Evolutionary conservation across 2,329 filamentous ascomycete species (phyloP).

Genomic region (Helotiales sp.): DNA sequence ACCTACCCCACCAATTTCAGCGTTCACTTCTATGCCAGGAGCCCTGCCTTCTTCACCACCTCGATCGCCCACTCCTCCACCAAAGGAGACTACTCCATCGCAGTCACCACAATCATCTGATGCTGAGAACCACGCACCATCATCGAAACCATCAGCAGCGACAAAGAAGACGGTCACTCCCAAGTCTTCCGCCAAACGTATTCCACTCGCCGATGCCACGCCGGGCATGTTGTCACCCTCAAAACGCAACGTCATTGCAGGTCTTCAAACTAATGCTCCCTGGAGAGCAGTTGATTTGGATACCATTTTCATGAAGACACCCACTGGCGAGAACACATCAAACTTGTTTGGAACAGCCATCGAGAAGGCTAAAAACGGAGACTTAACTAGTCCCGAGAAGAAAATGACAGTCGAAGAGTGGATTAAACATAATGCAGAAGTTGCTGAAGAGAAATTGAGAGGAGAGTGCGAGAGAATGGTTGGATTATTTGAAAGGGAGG

Average conservation of each 20-base stretch:
- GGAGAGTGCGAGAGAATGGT: slow-evolving; percentile 83
- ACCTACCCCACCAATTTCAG: background rate
- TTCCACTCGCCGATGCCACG: slow-evolving; percentile 47
- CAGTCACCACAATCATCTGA: slow-evolving; percentile 75
- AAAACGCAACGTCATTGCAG: slow-evolving; percentile 56
- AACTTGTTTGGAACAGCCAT: slow-evolving; percentile 35
- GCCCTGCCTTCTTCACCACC: slow-evolving; percentile 13
- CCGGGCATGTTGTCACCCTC: slow-evolving; percentile 59
- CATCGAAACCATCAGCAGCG: slow-evolving; percentile 53
- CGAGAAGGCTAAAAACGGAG: slow-evolving; percentile 55
- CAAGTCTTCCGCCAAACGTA: slow-evolving; percentile 41
- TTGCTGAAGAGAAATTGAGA: slow-evolving; percentile 77
- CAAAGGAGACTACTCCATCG: slow-evolving; percentile 60
- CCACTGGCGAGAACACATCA: slow-evolving; percentile 37
- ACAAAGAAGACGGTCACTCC: slow-evolving; percentile 24
- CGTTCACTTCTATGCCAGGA: background rate
- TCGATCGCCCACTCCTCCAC: slow-evolving; percentile 46
- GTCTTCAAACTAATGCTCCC: slow-evolving; percentile 55
- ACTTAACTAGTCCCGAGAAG: slow-evolving; percentile 75
- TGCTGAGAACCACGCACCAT: slow-evolving; percentile 77
- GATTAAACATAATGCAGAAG: slow-evolving; percentile 77
- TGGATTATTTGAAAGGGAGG: slow-evolving; percentile 79
- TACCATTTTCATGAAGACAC: slow-evolving; percentile 56
- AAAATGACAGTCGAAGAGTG: slow-evolving; percentile 93
- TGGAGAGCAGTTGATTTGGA: slow-evolving; percentile 83